Base-by-base conservation (phyloP, 1,139 yeast species). In the Pichia sp. region DNA sequence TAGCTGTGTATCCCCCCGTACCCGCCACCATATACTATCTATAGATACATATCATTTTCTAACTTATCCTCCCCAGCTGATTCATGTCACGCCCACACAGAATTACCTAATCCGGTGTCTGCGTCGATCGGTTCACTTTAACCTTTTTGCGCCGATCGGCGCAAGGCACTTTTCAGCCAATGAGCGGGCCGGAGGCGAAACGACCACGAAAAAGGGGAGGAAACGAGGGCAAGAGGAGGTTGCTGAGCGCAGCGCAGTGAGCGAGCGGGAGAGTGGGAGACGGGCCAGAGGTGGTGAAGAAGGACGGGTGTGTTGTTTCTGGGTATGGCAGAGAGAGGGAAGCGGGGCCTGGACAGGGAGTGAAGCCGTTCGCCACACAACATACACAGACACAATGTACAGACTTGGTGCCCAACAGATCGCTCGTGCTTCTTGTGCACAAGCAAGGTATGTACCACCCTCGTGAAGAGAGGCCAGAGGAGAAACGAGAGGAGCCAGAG, bases 371-470 rank as follows among this genome's bases (percentile, higher is more conserved):
- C 7, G 38, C 38, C 49, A 16, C 27, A 30, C 29, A 29, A 42
- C 51, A 49, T 7, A 42, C 40, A 33, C 38, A 41, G 36, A 12
- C 51, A 49, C 34, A 33, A 83, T 83, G 88, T 82, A 82, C 76
- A 81, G 84, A 73, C 79, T 81, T 77, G 81, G 84, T 74, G 81
- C 81, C 69, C 72, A 75, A 68, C 82, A 78, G 73, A 80, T 76
- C 69, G 82, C 80, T 76, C 86, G 86, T 72, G 71, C 75, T 70
- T 81, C 64, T 47, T 57, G 60, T 57, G 58, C 64, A 45, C 61
- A 58, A 46, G 63, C 65, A 49, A 66, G 67, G 67, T 65, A 63
- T 55, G 67, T 53, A 42, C 31, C 46, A 8, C n/a, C 16, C 14
- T 6, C 17, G 30, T 12, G 46, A 42, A 20, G 30, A 42, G 6